Evolutionary conservation across 2,329 filamentous ascomycete species (phyloP), one percentile per base, ranked within the genome.

Genomic region (Ceratocystis variospora): DNA sequence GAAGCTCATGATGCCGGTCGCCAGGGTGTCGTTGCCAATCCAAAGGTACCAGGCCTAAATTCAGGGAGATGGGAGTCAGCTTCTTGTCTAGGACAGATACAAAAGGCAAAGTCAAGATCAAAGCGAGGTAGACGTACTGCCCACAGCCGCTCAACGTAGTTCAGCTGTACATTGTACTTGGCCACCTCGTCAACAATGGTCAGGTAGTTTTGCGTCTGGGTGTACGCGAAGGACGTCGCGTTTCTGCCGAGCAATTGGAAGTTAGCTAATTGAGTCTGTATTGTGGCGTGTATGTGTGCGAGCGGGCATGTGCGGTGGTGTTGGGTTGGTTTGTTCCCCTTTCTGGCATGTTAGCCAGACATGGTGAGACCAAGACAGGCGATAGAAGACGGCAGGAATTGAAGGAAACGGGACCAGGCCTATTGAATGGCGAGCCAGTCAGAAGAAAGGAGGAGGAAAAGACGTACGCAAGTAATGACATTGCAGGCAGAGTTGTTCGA

Each of bases 1-100:
- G 76, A 99, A 99, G 72, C 91, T 96, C 89, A 97, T 88, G 79
- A 99, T 94, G 68, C 94, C 94, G 2, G 94, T 99, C 68, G 94
- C 94, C 69, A 99, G 86, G 65, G 89, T 87, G 78, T 99, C 94
- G 76, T 99, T 99, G 76, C 96, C 90, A 88, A 97, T 96, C 83
- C 87, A 99, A 17, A 93, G 84, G 76, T 99, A 99, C 93, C 91
- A 97, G 50, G 91, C 86, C 77, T 85, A 62, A 22, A 41, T 8
- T 22, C 2, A 50, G 31, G 50, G 37, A 46, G 37, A 28, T 12
- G 15, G 44, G 45, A 53, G 61, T 71, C 66, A 71, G 68, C 66
- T 46, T 28, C 1, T 7, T 33, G n/a, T 6, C 10, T 19, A 17
- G 28, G 57, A 37, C 31, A 48, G 22, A 55, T 28, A 8, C 28